Base-by-base conservation (phyloP, 208 protist species). In the Acanthamoeba sp. region DNA sequence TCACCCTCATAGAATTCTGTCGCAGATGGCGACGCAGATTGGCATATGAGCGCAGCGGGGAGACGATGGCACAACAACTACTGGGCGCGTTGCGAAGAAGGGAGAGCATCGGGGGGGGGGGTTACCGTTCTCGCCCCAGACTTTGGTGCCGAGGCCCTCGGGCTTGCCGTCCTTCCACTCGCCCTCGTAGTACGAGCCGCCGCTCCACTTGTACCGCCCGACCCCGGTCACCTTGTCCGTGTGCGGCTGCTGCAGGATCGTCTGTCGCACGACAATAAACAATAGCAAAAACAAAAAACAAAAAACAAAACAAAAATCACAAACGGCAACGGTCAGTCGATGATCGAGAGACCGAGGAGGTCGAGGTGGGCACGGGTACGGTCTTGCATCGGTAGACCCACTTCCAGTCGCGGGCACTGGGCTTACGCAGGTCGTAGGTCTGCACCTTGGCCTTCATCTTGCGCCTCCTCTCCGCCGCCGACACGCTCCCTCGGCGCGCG, bases 321-420 rank as follows among this genome's bases (percentile, higher is more conserved):
- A 2, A 3, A 27, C 29, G 29, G 0, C 16, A 73, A 5, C 9
- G 7, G 64, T 12, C 34, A 91, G 22, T 6, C 22, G 55, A 9
- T 29, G 50, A 69, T 20, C 0, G 24, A 7, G 38, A 91, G 16
- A 12, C 24, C 24, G 27, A 69, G 16, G 27, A n/a, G n/a, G n/a
- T n/a, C n/a, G 10, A 48, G 73, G 12, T 3, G 36, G 62, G 38
- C 18, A 24, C 14, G 2, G 29, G 34, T 78, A 92, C 87, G 29
- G 87, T 92, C n/a, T 92, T 92, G 57, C 57, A 66, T 76, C 36
- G 22, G 34, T 92, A 92, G 14, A 92, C 34, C 87, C 87, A 92
- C 42, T 92, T 92, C 87, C 87, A 92, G 38, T 66, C 62, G 36
- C 57, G 34, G 7, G 34, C 29, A 20, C 1, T 12, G 32, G 87